Evolutionary conservation across 371 early-diverging fungal species (phyloP).

Genomic region (Umbelopsis sp.): DNA sequence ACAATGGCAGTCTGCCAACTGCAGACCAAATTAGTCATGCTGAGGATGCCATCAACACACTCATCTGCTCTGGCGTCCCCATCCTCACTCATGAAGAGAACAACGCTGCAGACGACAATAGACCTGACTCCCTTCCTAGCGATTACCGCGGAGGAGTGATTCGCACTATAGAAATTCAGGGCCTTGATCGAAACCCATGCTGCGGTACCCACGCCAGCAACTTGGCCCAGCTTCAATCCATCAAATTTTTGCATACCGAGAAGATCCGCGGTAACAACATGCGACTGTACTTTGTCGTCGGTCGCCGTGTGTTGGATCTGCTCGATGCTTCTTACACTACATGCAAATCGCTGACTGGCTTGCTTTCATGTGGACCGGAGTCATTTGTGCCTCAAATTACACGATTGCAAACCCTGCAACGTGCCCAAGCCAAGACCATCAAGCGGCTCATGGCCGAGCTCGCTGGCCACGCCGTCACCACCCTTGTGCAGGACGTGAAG

Average conservation of each 20-base stretch:
- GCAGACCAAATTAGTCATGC: slow-evolving; percentile 49
- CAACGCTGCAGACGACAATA: slow-evolving; percentile 27
- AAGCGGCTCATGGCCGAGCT: slow-evolving; percentile 54
- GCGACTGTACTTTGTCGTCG: slow-evolving; percentile 69
- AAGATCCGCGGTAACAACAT: slow-evolving; percentile 72
- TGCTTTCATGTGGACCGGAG: slow-evolving; percentile 67
- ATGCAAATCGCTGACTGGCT: slow-evolving; percentile 48
- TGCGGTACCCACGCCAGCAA: slow-evolving; percentile 78
- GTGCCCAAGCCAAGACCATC: slow-evolving; percentile 42
- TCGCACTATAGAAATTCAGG: slow-evolving; percentile 61
- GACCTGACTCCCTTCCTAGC: slow-evolving; percentile 60
- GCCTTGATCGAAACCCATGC: slow-evolving; percentile 74
- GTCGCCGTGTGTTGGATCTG: slow-evolving; percentile 61
- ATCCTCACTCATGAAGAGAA: slow-evolving; percentile 49
- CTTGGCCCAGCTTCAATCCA: slow-evolving; percentile 64
- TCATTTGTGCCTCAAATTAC: slow-evolving; percentile 60
- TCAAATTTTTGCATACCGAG: slow-evolving; percentile 70
- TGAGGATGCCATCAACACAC: slow-evolving; percentile 59
- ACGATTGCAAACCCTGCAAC: slow-evolving; percentile 45
- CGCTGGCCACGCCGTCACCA: slow-evolving; percentile 47
- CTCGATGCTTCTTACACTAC: slow-evolving; percentile 50
- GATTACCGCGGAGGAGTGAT: slow-evolving; percentile 72
- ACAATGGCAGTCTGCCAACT: slow-evolving; percentile 40
- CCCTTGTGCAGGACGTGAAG: slow-evolving; percentile 41
- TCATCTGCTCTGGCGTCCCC: slow-evolving; percentile 56